Conservation (phyloP, 2,329 filamentous ascomycete genomes). For the Byssochlamys sp. region DNA sequence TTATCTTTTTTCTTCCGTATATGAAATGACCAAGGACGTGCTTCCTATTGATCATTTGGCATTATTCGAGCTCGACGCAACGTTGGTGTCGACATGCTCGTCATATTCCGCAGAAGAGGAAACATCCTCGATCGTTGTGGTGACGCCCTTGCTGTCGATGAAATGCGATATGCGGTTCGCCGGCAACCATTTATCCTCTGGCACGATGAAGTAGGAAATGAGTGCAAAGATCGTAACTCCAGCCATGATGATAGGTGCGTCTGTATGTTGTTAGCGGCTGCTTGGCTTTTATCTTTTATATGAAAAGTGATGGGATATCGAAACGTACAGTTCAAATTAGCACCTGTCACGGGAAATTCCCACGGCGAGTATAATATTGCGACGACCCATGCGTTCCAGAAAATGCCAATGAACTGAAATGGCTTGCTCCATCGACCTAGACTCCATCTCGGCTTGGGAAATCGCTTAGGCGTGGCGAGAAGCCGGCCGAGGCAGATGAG, state of each 20-base stretch:
- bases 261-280: slow-evolving; percentile 15
- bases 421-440: slow-evolving; percentile 37
- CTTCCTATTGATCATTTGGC: neutral
- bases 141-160: slow-evolving; percentile 27
- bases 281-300: neutral
- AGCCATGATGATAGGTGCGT: slow-evolving; percentile 44
- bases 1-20: neutral
- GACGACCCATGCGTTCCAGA: slow-evolving; percentile 45
- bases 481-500: slow-evolving; percentile 43
- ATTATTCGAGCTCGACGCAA: neutral
- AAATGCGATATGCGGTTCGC: slow-evolving; percentile 37
- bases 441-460: slow-evolving; percentile 41
- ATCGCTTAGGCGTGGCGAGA: slow-evolving; percentile 39
- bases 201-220: slow-evolving; percentile 41
- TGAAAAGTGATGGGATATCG: neutral
- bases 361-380: slow-evolving; percentile 41
- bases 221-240: slow-evolving; percentile 41
- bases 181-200: slow-evolving; percentile 40
- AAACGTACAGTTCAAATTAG: slow-evolving; percentile 37
- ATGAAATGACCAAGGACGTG: neutral
- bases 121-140: neutral
- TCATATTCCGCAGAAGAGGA: neutral
- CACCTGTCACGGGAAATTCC: slow-evolving; percentile 34
- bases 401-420: slow-evolving; percentile 39
- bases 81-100: neutral